Conservation (phyloP, 1,139 yeast genomes). For the Pichia sp. region DNA sequence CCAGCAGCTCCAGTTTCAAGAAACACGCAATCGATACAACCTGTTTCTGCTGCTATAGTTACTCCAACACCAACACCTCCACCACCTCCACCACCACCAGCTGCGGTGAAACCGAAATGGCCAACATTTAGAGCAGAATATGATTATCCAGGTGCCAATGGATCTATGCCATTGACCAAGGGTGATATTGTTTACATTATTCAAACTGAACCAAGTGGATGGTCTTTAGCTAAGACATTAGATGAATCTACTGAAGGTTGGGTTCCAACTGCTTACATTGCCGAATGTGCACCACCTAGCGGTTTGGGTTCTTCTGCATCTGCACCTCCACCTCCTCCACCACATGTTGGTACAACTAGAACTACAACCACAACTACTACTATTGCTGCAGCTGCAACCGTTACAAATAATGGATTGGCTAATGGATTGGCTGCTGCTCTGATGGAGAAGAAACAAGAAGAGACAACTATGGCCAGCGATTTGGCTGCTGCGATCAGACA, state of each 20-base stretch:
- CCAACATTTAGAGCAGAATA: slow-evolving; percentile 85
- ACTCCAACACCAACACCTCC: slow-evolving; percentile 10
- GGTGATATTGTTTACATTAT: slow-evolving; percentile 71
- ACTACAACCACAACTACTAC: slow-evolving; percentile 15
- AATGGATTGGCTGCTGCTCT: slow-evolving; percentile 72
- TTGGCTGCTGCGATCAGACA: slow-evolving; percentile 85
- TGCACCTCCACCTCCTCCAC: slow-evolving; percentile 7
- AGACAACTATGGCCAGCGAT: slow-evolving; percentile 68
- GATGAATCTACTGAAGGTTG: slow-evolving; percentile 85
- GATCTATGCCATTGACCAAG: slow-evolving; percentile 68
- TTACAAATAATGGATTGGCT: slow-evolving; percentile 35
- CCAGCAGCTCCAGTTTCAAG: slow-evolving; percentile 19
- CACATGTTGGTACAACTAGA: slow-evolving; percentile 7
- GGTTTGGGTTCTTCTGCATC: slow-evolving; percentile 25
- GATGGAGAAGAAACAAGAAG: slow-evolving; percentile 60
- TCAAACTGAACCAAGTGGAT: slow-evolving; percentile 71
- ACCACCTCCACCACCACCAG: slow-evolving; percentile 63
- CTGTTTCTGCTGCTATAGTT: neutral
- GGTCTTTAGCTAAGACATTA: slow-evolving; percentile 81
- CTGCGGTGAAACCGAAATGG: slow-evolving; percentile 53
- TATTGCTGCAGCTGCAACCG: slow-evolving; percentile 13
- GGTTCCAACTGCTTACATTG: slow-evolving; percentile 92
- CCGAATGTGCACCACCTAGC: slow-evolving; percentile 49
- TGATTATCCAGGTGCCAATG: slow-evolving; percentile 84
- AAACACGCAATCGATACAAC: slow-evolving; percentile 14